These are phyloP conservation scores for Ganoderma lingzhi DNA, from an alignment of 1,284 basidiomycete species.

Conservation along the genomic window DNA sequence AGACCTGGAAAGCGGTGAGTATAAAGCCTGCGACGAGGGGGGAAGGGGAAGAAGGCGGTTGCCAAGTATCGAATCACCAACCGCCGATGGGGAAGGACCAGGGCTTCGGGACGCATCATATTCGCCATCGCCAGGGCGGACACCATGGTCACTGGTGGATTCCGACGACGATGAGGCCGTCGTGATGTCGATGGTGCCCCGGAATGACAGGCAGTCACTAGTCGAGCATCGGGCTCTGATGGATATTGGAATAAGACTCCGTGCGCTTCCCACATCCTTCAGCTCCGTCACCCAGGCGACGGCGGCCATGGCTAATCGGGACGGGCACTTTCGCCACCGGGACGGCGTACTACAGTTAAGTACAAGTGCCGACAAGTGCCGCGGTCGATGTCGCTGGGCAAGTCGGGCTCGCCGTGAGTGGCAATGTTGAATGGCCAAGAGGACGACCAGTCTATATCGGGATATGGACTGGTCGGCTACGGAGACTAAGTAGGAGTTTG, in stretches of 20 bases:
- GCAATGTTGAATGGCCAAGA: background rate
- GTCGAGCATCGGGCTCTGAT: constrained; percentile 8
- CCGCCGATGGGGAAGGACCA: constrained; percentile 2
- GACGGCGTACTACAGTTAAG: too few species aligned
- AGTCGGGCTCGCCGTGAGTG: background rate
- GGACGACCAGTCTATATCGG: too few species aligned
- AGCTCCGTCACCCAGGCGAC: constrained; percentile 15
- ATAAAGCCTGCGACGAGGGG: background rate
- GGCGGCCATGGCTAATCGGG: background rate
- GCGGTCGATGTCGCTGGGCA: background rate
- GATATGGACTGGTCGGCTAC: too few species aligned
- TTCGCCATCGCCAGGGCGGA: constrained; percentile 5
- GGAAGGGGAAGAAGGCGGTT: constrained; percentile 5
- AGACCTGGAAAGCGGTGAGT: background rate
- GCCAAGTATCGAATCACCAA: background rate
- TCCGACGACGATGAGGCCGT: background rate
- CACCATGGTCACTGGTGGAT: background rate
- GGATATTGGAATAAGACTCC: background rate
- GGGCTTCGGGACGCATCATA: background rate
- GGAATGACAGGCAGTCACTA: background rate
- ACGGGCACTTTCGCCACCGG: background rate
- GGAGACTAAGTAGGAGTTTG: too few species aligned
- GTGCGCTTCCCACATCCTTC: background rate
- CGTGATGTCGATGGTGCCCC: constrained; percentile 6
- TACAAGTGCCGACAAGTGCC: background rate